Percentiles rank a stretch among this genome's conserved stretches.
Evolutionary conservation across 2,329 filamentous ascomycete genomes (phyloP).

Genomic region (Fusarium heterosporum): DNA sequence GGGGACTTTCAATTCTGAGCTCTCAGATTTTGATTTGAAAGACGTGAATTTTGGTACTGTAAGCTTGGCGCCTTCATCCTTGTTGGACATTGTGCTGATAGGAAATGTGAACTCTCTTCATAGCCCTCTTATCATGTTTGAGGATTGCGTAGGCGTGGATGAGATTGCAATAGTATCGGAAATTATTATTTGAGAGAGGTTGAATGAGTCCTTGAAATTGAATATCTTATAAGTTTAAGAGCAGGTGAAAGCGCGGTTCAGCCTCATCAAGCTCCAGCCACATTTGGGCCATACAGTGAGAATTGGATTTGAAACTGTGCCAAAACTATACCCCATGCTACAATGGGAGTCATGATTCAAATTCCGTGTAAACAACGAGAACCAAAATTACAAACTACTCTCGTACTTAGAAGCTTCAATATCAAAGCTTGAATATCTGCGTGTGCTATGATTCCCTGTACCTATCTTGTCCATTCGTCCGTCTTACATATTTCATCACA

Average conservation of each 20-base stretch:
- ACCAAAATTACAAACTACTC: too few relatives aligned
- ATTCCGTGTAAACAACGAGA: too few relatives aligned
- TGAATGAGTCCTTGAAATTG: background rate
- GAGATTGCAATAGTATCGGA: background rate
- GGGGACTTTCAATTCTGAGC: constrained; percentile 56
- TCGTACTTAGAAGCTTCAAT: background rate
- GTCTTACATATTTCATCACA: background rate
- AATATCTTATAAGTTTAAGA: constrained; percentile 22
- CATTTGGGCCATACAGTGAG: constrained; percentile 13
- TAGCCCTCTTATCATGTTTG: constrained; percentile 1
- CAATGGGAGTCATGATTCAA: background rate
- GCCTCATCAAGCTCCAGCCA: constrained; percentile 23
- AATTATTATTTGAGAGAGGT: background rate
- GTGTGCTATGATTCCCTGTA: background rate
- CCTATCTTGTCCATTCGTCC: background rate
- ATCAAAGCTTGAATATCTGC: background rate
- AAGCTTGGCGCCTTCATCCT: constrained; percentile 40
- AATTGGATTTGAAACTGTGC: accelerated
- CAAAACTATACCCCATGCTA: background rate
- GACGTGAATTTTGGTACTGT: constrained; percentile 77
- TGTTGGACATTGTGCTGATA: constrained; percentile 46
- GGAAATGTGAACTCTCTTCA: constrained; percentile 21
- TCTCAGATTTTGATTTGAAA: constrained; percentile 63
- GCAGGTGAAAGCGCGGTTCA: constrained; percentile 1
- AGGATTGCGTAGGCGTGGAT: background rate